Base-by-base conservation (phyloP, 768 basidiomycete genomes). In the Auriscalpium orientale region DNA sequence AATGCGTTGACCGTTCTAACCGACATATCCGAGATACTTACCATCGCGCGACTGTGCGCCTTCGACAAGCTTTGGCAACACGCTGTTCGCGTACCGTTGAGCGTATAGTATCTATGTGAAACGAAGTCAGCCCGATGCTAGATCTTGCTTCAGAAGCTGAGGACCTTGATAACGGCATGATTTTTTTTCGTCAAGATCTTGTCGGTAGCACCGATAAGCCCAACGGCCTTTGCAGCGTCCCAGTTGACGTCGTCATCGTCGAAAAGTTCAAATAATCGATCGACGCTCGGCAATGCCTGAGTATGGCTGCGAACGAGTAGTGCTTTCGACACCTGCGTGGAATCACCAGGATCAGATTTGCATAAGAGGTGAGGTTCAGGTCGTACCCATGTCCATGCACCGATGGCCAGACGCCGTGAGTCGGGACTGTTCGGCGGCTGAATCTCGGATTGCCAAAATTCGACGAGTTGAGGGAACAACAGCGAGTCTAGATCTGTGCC, bases 201-300 rank as follows among this genome's bases (percentile, higher is more conserved):
- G 61, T 91, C 89, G 1, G 75, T 69, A 34, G 77, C 76, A 7
- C 82, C 78, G 38, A 95, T 72, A 46, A 80, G 72, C 0, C 91
- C 91, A 40, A 98, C 69, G 0, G 83, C 82, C 57, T 79, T 82
- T 0, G 92, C 95, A 13, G 89, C 93, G 49, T 83, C 79, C 77
- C 82, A 82, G 15, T 79, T 79, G 43, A 97, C 72, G 0, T 66
- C 66, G 49, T 72, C 71, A 63, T 97, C 91, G 5, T 72, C 73
- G 56, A 98, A 87, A 9, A 88, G 73, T 12, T 78, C 76, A 58
- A 97, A 83, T 21, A 98, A 68, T 3, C 77, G 71, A 35, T 87
- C 79, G 11, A 86, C 71, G 58, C 87, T 84, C 1, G 67, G 59
- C 56, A 77, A 70, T 0, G 85, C 82, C 3, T 72, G 67, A 1